Conservation (phyloP, 2,329 filamentous ascomycete species). For the Aspergillus melleus region DNA sequence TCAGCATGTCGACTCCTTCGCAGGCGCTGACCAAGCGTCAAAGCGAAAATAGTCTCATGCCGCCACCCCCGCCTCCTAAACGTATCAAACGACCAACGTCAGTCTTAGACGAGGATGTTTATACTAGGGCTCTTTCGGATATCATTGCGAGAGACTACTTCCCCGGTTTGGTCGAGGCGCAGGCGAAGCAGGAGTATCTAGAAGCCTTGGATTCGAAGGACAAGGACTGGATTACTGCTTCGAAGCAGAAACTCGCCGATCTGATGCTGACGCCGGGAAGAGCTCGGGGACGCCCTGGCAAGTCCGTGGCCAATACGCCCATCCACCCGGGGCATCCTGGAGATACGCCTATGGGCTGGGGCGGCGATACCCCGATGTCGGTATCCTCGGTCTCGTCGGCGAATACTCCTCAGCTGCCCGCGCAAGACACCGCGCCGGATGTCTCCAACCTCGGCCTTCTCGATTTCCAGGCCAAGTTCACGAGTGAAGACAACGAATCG, state of each 20-base stretch:
- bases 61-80: conserved; percentile 79
- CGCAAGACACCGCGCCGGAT: conserved; percentile 56
- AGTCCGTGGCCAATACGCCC: conserved; percentile 42
- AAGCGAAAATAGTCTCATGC: conserved; percentile 67
- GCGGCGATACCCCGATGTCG: conserved; percentile 72
- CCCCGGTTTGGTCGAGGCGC: conserved; percentile 80
- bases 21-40: conserved; percentile 38
- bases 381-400: conserved; percentile 36
- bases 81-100: conserved; percentile 87
- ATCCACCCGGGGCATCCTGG: conserved; percentile 11
- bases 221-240: conserved; percentile 79
- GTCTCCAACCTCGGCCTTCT: conserved; percentile 73
- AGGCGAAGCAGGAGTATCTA: conserved; percentile 88
- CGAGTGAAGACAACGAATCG: conserved; percentile 95
- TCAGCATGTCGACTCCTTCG: conserved; percentile 29
- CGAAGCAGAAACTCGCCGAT: conserved; percentile 68
- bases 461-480: conserved; percentile 89
- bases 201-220: conserved; percentile 87
- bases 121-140: conserved; percentile 84
- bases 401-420: conserved; percentile 27
- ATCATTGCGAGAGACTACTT: conserved; percentile 98
- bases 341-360: conserved; percentile 52
- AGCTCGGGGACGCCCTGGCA: conserved; percentile 26
- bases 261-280: conserved; percentile 76
- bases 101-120: conserved; percentile 90